Percentiles rank a stretch among this genome's conserved stretches.
Evolutionary conservation across 805 yeast species (phyloP).

Genomic region (Candida hungchunana): DNA sequence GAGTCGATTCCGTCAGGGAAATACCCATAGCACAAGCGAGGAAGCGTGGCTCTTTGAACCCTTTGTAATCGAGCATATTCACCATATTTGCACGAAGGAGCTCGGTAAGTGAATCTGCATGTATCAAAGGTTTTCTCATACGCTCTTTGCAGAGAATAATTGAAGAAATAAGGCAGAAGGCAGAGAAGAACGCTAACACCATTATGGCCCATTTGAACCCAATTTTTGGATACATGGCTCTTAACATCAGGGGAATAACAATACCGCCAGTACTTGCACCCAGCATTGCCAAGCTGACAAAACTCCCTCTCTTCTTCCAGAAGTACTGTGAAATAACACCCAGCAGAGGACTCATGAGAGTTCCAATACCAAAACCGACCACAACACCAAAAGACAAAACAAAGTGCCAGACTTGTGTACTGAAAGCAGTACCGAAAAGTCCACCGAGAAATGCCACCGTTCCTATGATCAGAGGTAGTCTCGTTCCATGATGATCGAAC

Average conservation of each 20-base stretch:
- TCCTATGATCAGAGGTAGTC: constrained; percentile 38
- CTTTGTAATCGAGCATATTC: constrained; percentile 27
- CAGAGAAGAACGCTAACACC: constrained; percentile 41
- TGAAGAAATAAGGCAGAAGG: constrained; percentile 32
- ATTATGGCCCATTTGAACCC: constrained; percentile 59
- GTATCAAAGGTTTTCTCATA: constrained; percentile 13
- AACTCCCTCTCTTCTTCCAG: constrained; percentile 49
- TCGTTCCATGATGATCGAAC: constrained; percentile 51
- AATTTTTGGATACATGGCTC: constrained; percentile 38
- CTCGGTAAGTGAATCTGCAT: not conserved
- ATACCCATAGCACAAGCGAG: constrained; percentile 38
- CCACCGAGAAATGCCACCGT: constrained; percentile 41
- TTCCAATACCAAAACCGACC: constrained; percentile 56
- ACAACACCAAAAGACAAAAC: constrained; percentile 50
- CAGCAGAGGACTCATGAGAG: constrained; percentile 51
- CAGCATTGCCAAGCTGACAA: constrained; percentile 41
- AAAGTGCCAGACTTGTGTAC: constrained; percentile 52
- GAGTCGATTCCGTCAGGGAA: constrained; percentile 41
- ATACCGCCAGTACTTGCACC: constrained; percentile 55
- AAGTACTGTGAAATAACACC: constrained; percentile 66
- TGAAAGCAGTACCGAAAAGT: constrained; percentile 45
- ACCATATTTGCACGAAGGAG: constrained; percentile 1
- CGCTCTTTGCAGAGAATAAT: constrained; percentile 37
- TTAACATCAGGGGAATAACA: constrained; percentile 47
- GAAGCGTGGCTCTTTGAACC: constrained; percentile 41